Percentiles rank a stretch among this genome's conserved stretches.
These are phyloP conservation scores for Pestalotiopsis sp. DNA, from an alignment of 2,329 filamentous ascomycete genomes.

Conservation along the genomic window DNA sequence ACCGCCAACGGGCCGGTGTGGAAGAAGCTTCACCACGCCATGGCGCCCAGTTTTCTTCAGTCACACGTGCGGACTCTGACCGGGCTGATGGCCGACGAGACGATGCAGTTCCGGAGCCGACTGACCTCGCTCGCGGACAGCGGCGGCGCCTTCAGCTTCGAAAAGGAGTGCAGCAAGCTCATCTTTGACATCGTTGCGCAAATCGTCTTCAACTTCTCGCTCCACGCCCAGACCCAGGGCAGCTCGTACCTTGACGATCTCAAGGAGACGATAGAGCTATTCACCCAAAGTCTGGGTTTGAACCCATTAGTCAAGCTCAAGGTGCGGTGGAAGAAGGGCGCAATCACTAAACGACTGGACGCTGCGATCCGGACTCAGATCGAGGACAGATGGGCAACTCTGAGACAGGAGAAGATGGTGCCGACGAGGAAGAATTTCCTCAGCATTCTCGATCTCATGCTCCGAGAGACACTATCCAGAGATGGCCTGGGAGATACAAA, in stretches of 20 bases:
- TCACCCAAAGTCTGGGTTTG: conserved; percentile 25
- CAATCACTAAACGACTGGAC: conserved; percentile 13
- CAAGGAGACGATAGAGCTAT: conserved; percentile 20
- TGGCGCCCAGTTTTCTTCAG: conserved; percentile 29
- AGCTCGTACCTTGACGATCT: conserved; percentile 22
- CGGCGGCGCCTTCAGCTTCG: conserved; percentile 9
- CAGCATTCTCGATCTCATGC: conserved; percentile 19
- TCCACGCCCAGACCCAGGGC: conserved; percentile 27
- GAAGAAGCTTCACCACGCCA: conserved; percentile 28
- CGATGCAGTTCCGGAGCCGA: conserved; percentile 21
- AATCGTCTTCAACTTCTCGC: conserved; percentile 29
- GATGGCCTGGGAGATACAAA: conserved; percentile 8
- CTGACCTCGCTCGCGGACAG: conserved; percentile 14
- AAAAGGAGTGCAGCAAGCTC: neutral
- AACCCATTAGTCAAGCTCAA: conserved; percentile 25
- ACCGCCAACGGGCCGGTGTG: conserved; percentile 27
- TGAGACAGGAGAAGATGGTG: conserved; percentile 15
- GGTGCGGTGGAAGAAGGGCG: conserved; percentile 14
- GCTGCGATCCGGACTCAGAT: conserved; percentile 12
- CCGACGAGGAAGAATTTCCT: conserved; percentile 16
- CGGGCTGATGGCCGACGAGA: conserved; percentile 25
- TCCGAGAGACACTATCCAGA: conserved; percentile 15
- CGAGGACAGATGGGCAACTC: conserved; percentile 11
- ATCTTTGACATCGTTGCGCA: conserved; percentile 28
- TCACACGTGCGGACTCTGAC: conserved; percentile 24